A percentile compares a stretch with the other conserved stretches of the same genome.
Evolutionary conservation across 192 early-diverging fungal genomes (phyloP).

Genomic region (Podila epicladia): DNA sequence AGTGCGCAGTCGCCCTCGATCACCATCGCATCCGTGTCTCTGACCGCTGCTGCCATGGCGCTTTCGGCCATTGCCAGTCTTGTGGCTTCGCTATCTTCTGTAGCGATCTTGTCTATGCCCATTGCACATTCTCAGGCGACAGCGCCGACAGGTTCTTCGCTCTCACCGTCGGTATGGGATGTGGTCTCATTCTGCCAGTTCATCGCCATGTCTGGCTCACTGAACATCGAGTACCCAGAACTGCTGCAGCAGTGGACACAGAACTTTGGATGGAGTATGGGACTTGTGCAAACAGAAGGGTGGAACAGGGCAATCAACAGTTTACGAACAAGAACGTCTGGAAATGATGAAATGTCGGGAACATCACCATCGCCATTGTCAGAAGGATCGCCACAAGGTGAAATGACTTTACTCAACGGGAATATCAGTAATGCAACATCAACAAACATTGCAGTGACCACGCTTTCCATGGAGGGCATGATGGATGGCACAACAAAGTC

Average conservation of each 20-base stretch:
- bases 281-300: conserved; percentile 11
- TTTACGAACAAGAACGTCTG: conserved; percentile 15
- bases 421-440: not conserved
- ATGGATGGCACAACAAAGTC: conserved; percentile 6
- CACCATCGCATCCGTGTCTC: conserved; percentile 24
- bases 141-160: conserved; percentile 1
- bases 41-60: conserved; percentile 16
- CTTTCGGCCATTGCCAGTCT: conserved; percentile 20
- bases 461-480: conserved; percentile 14
- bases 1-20: conserved; percentile 28
- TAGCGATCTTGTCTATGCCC: conserved; percentile 22
- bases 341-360: not conserved
- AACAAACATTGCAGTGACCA: not conserved
- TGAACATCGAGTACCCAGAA: conserved; percentile 42
- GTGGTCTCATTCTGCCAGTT: conserved; percentile 51
- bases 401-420: conserved; percentile 1
- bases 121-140: not conserved
- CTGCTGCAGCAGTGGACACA: conserved; percentile 42
- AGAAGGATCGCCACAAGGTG: not conserved
- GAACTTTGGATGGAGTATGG: conserved; percentile 54
- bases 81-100: conserved; percentile 32
- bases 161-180: conserved; percentile 38
- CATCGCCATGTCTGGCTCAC: conserved; percentile 42
- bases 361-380: not conserved
- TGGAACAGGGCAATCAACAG: conserved; percentile 31